Conservation (phyloP, 495 filamentous ascomycete genomes). For the Aspergillus bertholletiae region DNA sequence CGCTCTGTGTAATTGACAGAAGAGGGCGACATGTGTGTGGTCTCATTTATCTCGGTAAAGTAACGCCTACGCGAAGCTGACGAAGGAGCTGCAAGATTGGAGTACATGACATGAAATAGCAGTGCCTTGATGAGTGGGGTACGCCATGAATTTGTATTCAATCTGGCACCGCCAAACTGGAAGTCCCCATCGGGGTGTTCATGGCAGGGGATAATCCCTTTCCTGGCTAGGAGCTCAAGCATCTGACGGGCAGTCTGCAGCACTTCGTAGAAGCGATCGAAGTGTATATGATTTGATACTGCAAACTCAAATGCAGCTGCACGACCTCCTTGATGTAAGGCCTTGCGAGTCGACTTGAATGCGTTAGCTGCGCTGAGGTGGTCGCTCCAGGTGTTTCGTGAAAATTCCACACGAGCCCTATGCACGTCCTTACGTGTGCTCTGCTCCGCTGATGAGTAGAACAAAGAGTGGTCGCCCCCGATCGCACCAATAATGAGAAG, state of each 20-base stretch:
- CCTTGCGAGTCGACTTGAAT: constrained; percentile 39
- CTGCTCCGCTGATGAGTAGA: constrained; percentile 29
- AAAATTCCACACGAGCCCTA: constrained; percentile 32
- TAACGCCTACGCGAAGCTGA: background rate
- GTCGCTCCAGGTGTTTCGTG: constrained; percentile 42
- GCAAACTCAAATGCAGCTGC: constrained; percentile 27
- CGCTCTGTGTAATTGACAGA: background rate
- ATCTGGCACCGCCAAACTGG: constrained; percentile 37
- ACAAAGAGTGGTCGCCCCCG: constrained; percentile 36
- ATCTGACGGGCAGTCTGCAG: background rate
- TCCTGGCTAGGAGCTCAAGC: background rate
- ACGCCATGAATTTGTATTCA: constrained; percentile 49
- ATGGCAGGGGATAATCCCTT: constrained; percentile 7
- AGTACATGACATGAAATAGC: constrained; percentile 43
- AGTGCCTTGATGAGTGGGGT: constrained; percentile 49
- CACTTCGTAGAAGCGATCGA: constrained; percentile 5
- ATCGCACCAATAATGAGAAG: constrained; percentile 52
- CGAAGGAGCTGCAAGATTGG: constrained; percentile 44
- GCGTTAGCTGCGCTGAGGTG: constrained; percentile 52
- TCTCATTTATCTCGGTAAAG: background rate
- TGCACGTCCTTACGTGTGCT: constrained; percentile 25
- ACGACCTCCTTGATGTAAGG: constrained; percentile 24
- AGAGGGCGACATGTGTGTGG: background rate
- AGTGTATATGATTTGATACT: constrained; percentile 4
- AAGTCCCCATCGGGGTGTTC: constrained; percentile 21